These are phyloP conservation scores for Avena sativa DNA, from an alignment of 176 grass and related monocot genomes.

Conservation along the genomic window DNA sequence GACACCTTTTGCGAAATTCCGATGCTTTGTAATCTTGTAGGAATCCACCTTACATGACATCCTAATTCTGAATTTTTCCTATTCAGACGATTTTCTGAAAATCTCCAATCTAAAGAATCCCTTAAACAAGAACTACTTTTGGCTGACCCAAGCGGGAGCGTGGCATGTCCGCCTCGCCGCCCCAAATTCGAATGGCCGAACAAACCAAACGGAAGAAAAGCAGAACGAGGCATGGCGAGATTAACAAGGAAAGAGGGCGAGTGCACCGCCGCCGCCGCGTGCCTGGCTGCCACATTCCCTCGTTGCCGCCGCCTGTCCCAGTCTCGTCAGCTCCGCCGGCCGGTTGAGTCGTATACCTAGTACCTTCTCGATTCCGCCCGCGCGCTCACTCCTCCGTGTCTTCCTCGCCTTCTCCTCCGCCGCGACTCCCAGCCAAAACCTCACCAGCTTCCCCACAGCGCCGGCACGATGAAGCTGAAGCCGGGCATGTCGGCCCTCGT, in stretches of 20 bases:
- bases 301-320: constrained; percentile 23
- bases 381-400: not conserved
- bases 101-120: too few relatives aligned
- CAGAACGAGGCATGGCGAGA: constrained; percentile 11
- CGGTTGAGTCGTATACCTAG: not conserved
- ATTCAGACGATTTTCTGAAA: too few relatives aligned
- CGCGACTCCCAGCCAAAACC: not conserved
- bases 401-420: not conserved
- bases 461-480: constrained; percentile 76
- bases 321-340: constrained; percentile 35
- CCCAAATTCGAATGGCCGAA: not conserved
- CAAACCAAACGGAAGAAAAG: not conserved
- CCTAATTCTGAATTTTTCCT: too few relatives aligned
- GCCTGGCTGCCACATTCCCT: not conserved
- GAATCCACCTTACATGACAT: too few relatives aligned
- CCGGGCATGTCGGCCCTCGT: constrained; percentile 92
- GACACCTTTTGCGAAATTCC: too few relatives aligned
- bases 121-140: not conserved
- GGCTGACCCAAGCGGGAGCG: not conserved
- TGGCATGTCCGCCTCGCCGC: not conserved
- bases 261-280: not conserved
- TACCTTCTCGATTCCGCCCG: not conserved
- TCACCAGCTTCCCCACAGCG: not conserved
- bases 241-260: not conserved
- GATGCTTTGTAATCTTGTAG: too few relatives aligned